Evolutionary conservation across 2,329 filamentous ascomycete species (phyloP).

Genomic region (Xylaria sp.): DNA sequence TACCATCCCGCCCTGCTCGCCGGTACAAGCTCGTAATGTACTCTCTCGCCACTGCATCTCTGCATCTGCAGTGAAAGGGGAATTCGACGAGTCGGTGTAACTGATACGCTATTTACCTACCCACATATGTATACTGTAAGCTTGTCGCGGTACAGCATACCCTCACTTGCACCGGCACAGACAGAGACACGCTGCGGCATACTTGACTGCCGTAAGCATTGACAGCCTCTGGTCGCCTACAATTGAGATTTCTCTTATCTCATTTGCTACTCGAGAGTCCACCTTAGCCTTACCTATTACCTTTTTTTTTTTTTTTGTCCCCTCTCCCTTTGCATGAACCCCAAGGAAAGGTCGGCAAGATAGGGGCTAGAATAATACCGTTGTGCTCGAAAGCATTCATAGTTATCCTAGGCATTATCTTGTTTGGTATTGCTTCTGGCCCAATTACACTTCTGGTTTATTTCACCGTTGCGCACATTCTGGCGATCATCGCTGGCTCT

Average conservation of each 20-base stretch:
- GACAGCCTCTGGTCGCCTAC: conserved; percentile 9
- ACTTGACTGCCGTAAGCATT: neutral
- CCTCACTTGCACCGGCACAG: neutral
- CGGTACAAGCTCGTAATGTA: conserved; percentile 1
- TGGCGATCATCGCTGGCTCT: neutral
- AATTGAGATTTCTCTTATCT: conserved; percentile 17
- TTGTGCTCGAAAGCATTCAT: neutral
- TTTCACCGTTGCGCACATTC: neutral
- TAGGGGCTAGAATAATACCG: neutral
- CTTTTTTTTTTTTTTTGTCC: neutral
- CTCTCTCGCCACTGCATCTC: conserved; percentile 14
- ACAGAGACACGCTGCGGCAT: conserved; percentile 5
- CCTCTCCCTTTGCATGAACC: conserved; percentile 3
- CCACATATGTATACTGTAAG: conserved; percentile 5
- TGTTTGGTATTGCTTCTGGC: neutral
- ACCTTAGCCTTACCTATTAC: conserved; percentile 9
- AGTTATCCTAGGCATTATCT: neutral
- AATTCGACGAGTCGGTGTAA: conserved; percentile 27
- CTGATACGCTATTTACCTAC: conserved; percentile 2
- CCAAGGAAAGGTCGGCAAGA: neutral
- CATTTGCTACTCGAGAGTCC: conserved; percentile 6
- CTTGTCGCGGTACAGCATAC: conserved; percentile 6
- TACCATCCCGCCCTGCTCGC: conserved; percentile 19
- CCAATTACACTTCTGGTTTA: neutral
- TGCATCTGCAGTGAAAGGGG: conserved; percentile 27